These are phyloP conservation scores for Boletus sp. DNA, from an alignment of 768 basidiomycete species.

Conservation along the genomic window DNA sequence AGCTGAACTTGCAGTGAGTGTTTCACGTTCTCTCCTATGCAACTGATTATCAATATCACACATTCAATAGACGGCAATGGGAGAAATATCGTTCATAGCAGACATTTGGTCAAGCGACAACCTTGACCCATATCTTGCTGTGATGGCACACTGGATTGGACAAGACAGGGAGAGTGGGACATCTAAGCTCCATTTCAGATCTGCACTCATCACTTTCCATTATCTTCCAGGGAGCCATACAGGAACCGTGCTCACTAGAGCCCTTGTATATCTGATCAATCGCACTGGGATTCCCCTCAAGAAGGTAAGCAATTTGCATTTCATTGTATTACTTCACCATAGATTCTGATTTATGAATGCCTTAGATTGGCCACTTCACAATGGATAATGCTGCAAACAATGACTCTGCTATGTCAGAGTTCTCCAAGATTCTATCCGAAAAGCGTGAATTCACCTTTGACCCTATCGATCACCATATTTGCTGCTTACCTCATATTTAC, in stretches of 20 bases:
- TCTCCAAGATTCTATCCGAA: neutral
- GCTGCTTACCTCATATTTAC: conserved; percentile 24
- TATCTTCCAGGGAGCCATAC: conserved; percentile 12
- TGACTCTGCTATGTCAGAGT: conserved; percentile 3
- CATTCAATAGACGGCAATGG: neutral
- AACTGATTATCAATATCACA: neutral
- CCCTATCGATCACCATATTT: neutral
- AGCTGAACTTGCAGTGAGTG: neutral
- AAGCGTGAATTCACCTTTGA: neutral
- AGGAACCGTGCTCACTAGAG: neutral
- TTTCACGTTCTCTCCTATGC: neutral
- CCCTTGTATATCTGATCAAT: neutral
- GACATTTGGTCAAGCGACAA: conserved; percentile 36
- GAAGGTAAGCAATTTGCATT: neutral
- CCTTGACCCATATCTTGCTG: conserved; percentile 29
- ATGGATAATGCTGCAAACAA: conserved; percentile 23
- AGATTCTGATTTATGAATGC: neutral
- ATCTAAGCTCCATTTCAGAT: neutral
- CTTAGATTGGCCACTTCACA: conserved; percentile 11
- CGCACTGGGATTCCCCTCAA: conserved; percentile 2
- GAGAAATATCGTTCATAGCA: conserved; percentile 27
- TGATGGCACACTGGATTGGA: conserved; percentile 32
- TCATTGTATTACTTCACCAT: conserved; percentile 5
- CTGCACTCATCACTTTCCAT: conserved; percentile 15
- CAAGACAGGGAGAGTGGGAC: neutral